Base-by-base conservation (phyloP, 306 rosid species). In the Urtica urens region DNA sequence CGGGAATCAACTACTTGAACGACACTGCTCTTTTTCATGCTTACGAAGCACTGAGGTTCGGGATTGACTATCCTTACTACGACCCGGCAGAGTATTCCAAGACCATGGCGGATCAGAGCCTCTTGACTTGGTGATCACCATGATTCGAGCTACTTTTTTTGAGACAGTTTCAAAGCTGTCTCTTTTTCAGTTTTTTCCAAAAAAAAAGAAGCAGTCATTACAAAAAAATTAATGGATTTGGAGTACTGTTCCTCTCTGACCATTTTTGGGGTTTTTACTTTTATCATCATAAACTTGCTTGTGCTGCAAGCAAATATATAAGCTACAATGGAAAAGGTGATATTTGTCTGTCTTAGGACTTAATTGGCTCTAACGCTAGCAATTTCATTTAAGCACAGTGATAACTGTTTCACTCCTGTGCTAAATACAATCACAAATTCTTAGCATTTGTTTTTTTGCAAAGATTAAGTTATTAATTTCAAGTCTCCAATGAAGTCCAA, bases 51-150 rank as follows among this genome's bases (percentile, higher is more conserved):
- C 42, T 68, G 70, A 76, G 64, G 55, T 49, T 62, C 21, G 74
- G 75, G 38, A 58, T 51, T 7, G 76, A 69, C 51, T 65, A 57
- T 58, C 66, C 74, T 17, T 62, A 50, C 15, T 62, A 50, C 15
- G 79, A 72, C 46, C 65, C 78, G 42, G 60, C 81, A 19, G 96
- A 92, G 46, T 79, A 71, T 60, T 47, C 78, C 17, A 53, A 75
- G 19, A 46, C 78, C 17, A 53, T 77, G 19, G 44, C 78, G 50
- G 96, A 82, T 73, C 80, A 85, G 64, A 75, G 96, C 57, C 82
- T 82, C 43, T 85, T 77, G 74, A 81, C 55, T 47, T 75, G 72
- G 74, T n/a, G n/a, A n/a, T n/a, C n/a, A n/a, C n/a, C n/a, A n/a
- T n/a, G n/a, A n/a, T n/a, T n/a, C 24, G 55, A 30, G 64, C 38